Conservation (phyloP, 768 basidiomycete species). For the Suillus bovinus region DNA sequence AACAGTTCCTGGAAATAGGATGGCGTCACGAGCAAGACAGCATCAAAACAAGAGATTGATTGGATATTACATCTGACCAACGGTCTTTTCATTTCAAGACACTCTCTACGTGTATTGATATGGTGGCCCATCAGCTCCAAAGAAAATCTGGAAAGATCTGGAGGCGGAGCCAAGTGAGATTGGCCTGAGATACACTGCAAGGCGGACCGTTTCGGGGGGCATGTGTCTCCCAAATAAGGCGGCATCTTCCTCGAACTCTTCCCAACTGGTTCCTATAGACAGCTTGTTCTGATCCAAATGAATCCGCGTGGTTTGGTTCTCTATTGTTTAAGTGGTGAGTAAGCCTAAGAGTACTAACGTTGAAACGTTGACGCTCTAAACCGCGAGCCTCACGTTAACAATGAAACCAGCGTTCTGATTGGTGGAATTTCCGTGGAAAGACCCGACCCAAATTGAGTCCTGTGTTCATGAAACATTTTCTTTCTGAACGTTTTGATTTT, state of each 20-base stretch:
- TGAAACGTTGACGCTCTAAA: neutral
- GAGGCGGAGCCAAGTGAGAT: slow-evolving; percentile 3
- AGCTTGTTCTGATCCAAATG: neutral
- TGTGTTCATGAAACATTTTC: too few species aligned
- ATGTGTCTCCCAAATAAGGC: slow-evolving; percentile 2
- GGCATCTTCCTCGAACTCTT: slow-evolving; percentile 5
- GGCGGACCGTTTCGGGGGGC: slow-evolving; percentile 2
- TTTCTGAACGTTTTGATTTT: neutral
- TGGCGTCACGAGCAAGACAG: neutral
- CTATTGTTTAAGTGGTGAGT: neutral
- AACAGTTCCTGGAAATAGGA: slow-evolving; percentile 5
- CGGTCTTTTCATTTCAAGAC: slow-evolving; percentile 11
- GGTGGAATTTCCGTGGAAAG: neutral
- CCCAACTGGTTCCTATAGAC: neutral
- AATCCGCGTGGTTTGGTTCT: neutral
- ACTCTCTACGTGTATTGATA: neutral
- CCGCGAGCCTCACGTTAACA: too few species aligned
- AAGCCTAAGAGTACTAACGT: neutral
- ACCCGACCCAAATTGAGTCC: neutral
- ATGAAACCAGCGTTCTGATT: neutral
- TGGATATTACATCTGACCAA: slow-evolving; percentile 8
- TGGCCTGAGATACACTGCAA: slow-evolving; percentile 6
- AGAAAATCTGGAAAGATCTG: slow-evolving; percentile 3
- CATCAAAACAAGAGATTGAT: neutral
- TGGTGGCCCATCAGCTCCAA: slow-evolving; percentile 2